Percentiles rank a stretch among this genome's conserved stretches.
Evolutionary conservation across 129 eudicot genomes (phyloP).

Genomic region (Arctium minus): DNA sequence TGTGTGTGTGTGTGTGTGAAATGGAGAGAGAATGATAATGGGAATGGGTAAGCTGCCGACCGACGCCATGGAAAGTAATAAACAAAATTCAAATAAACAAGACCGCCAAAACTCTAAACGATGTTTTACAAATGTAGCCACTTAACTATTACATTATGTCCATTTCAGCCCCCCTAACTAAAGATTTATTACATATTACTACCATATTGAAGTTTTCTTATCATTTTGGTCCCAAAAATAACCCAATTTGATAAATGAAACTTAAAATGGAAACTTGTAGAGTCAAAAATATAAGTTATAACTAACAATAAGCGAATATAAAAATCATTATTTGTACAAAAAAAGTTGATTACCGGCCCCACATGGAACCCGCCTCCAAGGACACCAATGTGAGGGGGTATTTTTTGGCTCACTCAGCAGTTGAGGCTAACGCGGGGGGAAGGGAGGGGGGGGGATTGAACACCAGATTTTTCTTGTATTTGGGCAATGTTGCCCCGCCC

Average conservation of each 20-base stretch:
- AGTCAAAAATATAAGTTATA: neutral
- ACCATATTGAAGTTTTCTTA: neutral
- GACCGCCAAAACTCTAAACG: slow-evolving; percentile 32
- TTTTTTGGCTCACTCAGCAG: no score
- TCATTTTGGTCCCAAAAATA: neutral
- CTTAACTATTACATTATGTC: neutral
- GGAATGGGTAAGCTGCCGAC: slow-evolving; percentile 23
- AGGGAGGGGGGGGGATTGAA: no score
- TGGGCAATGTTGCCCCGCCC: no score
- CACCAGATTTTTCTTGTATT: no score
- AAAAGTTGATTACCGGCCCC: no score
- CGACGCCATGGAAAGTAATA: slow-evolving; percentile 26
- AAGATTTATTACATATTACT: neutral
- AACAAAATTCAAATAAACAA: slow-evolving; percentile 23
- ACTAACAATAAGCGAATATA: neutral
- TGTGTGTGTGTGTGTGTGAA: slow-evolving; percentile 21
- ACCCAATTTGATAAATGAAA: neutral
- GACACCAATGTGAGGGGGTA: no score
- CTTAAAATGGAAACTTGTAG: neutral
- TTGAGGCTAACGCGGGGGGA: no score
- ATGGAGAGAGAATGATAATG: slow-evolving; percentile 20
- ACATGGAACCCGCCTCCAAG: no score
- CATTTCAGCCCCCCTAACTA: neutral
- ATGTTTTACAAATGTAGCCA: neutral
- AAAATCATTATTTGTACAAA: no score